Conservation (phyloP, 768 basidiomycete species). For the Hydnum rufescens region DNA sequence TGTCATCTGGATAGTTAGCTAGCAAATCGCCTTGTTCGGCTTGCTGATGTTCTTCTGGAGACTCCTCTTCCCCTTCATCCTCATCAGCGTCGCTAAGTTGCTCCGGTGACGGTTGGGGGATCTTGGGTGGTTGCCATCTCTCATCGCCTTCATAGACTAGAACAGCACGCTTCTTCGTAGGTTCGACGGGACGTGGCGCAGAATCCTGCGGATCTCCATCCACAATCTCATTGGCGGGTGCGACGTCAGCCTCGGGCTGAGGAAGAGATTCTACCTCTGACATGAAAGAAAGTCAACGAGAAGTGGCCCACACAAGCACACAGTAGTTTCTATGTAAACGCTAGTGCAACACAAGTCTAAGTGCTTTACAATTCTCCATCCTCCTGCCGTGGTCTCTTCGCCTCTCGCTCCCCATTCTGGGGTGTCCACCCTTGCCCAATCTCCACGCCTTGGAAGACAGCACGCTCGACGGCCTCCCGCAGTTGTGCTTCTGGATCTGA, state of each 20-base stretch:
- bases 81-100: constrained; percentile 6
- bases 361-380: background rate
- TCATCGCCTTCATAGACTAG: constrained; percentile 15
- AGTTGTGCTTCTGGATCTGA: constrained; percentile 46
- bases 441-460: constrained; percentile 46
- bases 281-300: too few relatives aligned
- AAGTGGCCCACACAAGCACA: background rate
- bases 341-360: too few relatives aligned
- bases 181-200: constrained; percentile 11
- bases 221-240: too few relatives aligned
- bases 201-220: constrained; percentile 2
- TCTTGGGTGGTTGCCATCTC: constrained; percentile 6
- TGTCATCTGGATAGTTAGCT: constrained; percentile 63
- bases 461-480: constrained; percentile 35
- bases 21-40: constrained; percentile 32
- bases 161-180: constrained; percentile 13
- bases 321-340: background rate
- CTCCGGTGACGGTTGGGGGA: constrained; percentile 12
- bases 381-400: background rate
- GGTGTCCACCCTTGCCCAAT: constrained; percentile 22
- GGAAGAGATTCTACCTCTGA: too few relatives aligned
- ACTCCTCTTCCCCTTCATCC: constrained; percentile 12
- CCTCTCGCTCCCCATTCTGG: background rate
- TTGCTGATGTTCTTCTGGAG: constrained; percentile 4
- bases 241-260: too few relatives aligned